Conservation (phyloP, 768 basidiomycete genomes). For the Gloeopeniophorella convolvens region DNA sequence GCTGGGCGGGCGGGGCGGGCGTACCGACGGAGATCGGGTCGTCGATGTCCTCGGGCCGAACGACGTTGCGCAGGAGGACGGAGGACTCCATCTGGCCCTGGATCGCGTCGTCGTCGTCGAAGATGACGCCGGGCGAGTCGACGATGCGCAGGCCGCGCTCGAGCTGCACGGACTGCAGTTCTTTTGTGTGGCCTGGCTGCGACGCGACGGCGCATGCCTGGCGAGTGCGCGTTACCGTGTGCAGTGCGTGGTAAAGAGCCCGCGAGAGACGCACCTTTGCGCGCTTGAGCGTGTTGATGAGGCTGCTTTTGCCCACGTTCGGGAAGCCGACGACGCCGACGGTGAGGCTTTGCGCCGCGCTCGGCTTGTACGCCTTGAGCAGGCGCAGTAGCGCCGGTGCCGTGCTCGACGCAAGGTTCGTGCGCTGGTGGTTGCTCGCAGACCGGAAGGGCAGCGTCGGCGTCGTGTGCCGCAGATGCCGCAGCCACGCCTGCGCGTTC, state of each 20-base stretch:
- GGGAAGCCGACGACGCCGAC: conserved; percentile 95
- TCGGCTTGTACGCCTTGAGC: conserved; percentile 77
- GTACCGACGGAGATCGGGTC: conserved; percentile 86
- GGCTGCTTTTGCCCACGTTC: conserved; percentile 92
- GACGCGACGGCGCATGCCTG: conserved; percentile 93
- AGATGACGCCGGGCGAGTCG: conserved; percentile 97
- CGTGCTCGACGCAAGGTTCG: conserved; percentile 72
- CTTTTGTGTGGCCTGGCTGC: conserved; percentile 90
- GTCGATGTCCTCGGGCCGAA: conserved; percentile 85
- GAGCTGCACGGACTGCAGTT: conserved; percentile 84
- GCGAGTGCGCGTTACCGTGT: background rate
- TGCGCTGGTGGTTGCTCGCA: conserved; percentile 66
- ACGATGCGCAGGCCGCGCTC: conserved; percentile 90
- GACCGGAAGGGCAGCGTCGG: conserved; percentile 91
- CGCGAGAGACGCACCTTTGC: conserved; percentile 48
- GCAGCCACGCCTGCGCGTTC: conserved; percentile 87
- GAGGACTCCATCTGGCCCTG: conserved; percentile 43
- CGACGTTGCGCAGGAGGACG: conserved; percentile 78
- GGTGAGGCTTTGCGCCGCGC: conserved; percentile 58
- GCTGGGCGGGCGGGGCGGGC: conserved; percentile 24
- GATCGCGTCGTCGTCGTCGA: conserved; percentile 64
- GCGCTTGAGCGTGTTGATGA: conserved; percentile 90
- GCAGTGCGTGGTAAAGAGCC: background rate
- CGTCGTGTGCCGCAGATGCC: conserved; percentile 84
- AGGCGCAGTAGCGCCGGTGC: conserved; percentile 73